Conservation (phyloP, 2,329 filamentous ascomycete species). For the Didymella pinodella region DNA sequence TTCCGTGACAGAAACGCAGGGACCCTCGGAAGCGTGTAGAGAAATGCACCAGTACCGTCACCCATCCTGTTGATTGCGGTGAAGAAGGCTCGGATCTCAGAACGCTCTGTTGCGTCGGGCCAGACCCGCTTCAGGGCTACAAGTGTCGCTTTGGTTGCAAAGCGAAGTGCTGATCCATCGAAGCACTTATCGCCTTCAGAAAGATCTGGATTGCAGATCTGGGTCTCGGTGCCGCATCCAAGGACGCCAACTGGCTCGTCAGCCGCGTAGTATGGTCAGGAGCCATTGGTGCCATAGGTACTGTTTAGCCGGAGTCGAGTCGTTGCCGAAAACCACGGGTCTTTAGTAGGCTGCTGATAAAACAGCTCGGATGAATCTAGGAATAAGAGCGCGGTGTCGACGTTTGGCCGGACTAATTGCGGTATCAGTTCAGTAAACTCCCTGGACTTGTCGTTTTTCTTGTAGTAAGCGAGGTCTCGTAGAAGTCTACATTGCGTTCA, state of each 20-base stretch:
- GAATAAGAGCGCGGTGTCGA: neutral
- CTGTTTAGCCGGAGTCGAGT: neutral
- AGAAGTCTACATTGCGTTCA: neutral
- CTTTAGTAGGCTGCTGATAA: neutral
- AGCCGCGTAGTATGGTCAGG: neutral
- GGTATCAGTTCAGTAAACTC: neutral
- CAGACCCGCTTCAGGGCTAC: neutral
- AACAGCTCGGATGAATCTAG: neutral
- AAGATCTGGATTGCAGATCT: neutral
- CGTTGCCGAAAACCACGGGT: constrained; percentile 8
- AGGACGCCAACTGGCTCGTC: neutral
- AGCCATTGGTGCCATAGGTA: neutral
- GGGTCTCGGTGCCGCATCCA: neutral
- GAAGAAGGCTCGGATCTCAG: neutral
- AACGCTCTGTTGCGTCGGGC: neutral
- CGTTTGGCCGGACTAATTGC: neutral
- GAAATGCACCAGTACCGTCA: neutral
- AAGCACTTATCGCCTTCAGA: neutral
- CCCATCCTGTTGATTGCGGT: neutral
- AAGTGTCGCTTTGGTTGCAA: neutral
- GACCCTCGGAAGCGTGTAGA: neutral
- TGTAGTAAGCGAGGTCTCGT: neutral
- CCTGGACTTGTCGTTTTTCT: neutral
- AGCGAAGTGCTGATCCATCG: neutral
- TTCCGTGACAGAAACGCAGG: neutral